phyloP scores from a whole-genome alignment of 2,329 filamentous ascomycete species.

The Hymenoscyphus repandus region DNA sequence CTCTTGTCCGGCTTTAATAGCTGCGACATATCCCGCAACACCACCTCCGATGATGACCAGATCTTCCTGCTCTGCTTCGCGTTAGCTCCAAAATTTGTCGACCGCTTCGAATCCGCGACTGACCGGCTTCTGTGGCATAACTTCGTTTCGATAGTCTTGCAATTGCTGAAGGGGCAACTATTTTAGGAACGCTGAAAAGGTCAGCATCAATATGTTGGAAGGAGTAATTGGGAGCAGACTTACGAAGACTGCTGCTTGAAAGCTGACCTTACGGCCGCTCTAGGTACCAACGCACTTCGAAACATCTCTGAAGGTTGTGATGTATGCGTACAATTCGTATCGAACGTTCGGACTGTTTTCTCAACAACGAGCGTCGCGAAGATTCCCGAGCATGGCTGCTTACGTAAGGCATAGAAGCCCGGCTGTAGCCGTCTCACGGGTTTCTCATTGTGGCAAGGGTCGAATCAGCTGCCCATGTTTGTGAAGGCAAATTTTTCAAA shows the following conservation, averaged over 20 bases:
- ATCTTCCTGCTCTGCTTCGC: slow-evolving; percentile 82
- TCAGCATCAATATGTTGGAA: slow-evolving; percentile 16
- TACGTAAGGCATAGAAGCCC: too few species aligned
- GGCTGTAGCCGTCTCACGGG: too few species aligned
- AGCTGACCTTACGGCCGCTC: slow-evolving; percentile 51
- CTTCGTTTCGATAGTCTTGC: slow-evolving; percentile 54
- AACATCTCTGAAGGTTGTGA: slow-evolving; percentile 43
- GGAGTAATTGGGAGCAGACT: slow-evolving; percentile 27
- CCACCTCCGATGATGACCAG: slow-evolving; percentile 96
- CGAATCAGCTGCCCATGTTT: too few species aligned
- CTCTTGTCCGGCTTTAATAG: slow-evolving; percentile 97
- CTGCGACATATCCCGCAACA: slow-evolving; percentile 96
- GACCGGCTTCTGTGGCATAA: slow-evolving; percentile 46
- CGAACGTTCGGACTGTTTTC: slow-evolving; percentile 6
- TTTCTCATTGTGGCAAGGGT: too few species aligned
- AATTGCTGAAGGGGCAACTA: slow-evolving; percentile 40
- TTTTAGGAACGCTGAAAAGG: slow-evolving; percentile 42
- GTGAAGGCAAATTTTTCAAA: too few species aligned
- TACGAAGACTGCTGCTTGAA: slow-evolving; percentile 49
- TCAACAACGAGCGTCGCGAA: too few species aligned
- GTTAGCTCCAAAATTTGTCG: slow-evolving; percentile 44
- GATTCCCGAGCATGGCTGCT: too few species aligned
- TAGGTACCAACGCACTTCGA: slow-evolving; percentile 55
- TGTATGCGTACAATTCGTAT: slow-evolving; percentile 15
- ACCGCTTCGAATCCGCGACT: slow-evolving; percentile 34